phyloP scores from a whole-genome alignment of 2,329 filamentous ascomycete species.

The Fusarium succisae region DNA sequence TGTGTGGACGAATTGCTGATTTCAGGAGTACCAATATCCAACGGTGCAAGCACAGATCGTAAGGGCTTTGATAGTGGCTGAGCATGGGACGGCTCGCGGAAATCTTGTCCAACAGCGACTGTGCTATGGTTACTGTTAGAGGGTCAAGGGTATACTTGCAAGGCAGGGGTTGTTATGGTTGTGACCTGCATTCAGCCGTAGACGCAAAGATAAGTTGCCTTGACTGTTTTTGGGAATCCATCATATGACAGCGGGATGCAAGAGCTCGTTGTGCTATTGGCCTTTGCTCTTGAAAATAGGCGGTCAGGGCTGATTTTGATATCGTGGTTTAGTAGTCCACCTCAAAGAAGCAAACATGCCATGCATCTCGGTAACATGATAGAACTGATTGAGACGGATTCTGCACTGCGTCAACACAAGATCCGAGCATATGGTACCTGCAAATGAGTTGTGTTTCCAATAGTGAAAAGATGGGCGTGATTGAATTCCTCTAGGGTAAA shows the following conservation, averaged over 20 bases:
- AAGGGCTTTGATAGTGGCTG: neutral
- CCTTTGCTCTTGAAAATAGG: neutral
- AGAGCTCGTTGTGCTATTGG: neutral
- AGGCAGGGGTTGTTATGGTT: neutral
- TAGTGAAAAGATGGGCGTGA: neutral
- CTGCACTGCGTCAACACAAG: neutral
- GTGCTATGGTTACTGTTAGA: neutral
- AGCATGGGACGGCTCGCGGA: neutral
- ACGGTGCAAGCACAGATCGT: neutral
- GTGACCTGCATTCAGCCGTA: neutral
- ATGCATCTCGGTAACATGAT: neutral
- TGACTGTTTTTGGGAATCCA: neutral
- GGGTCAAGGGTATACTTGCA: neutral
- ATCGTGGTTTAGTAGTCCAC: neutral
- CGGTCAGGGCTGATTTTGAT: neutral
- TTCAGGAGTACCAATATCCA: slow-evolving; percentile 8
- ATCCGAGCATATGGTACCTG: neutral
- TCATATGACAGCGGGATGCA: neutral
- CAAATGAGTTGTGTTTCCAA: neutral
- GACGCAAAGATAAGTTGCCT: neutral
- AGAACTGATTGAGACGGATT: neutral
- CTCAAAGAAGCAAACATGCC: slow-evolving; percentile 3
- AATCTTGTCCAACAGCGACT: slow-evolving; percentile 2
- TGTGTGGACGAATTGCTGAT: slow-evolving; percentile 3
- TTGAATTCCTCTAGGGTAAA: neutral